Evolutionary conservation across 441 rosid genomes (phyloP).

Genomic region (Eutrema salsugineum): DNA sequence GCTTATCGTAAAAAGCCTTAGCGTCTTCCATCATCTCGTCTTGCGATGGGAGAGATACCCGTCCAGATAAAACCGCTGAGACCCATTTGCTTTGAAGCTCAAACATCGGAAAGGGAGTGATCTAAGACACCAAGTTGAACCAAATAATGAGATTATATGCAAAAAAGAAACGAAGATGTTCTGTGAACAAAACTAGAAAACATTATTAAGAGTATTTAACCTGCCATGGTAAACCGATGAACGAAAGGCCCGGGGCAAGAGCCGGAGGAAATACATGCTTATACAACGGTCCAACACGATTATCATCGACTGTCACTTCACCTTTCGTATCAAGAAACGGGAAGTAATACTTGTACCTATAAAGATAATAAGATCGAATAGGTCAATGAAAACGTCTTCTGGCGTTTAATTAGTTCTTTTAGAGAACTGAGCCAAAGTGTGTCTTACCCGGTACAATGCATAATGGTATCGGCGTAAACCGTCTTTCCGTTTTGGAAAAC

Average conservation of each 20-base stretch:
- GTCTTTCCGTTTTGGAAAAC: slow-evolving; percentile 56
- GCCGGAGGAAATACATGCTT: slow-evolving; percentile 75
- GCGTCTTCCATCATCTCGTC: slow-evolving; percentile 66
- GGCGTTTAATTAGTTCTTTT: background rate
- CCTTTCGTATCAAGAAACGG: slow-evolving; percentile 76
- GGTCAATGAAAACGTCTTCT: background rate
- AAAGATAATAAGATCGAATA: background rate
- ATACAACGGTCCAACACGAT: slow-evolving; percentile 72
- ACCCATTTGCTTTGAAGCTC: slow-evolving; percentile 89
- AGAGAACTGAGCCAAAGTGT: background rate
- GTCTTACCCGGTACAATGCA: slow-evolving; percentile 82
- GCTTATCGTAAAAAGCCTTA: slow-evolving; percentile 41
- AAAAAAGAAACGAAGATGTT: background rate
- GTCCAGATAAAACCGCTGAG: slow-evolving; percentile 63
- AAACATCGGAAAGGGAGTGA: slow-evolving; percentile 49
- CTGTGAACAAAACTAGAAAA: background rate
- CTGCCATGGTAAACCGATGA: slow-evolving; percentile 79
- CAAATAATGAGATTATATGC: background rate
- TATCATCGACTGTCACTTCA: slow-evolving; percentile 61
- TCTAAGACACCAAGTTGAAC: slow-evolving; percentile 27
- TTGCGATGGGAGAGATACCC: slow-evolving; percentile 49
- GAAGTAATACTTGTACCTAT: slow-evolving; percentile 73
- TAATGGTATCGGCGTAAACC: slow-evolving; percentile 52
- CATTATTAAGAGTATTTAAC: slow-evolving; percentile 28
- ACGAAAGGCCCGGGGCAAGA: slow-evolving; percentile 71